Conservation (phyloP, 371 early-diverging fungal species). For the Polyrhizophydium stewartii region DNA sequence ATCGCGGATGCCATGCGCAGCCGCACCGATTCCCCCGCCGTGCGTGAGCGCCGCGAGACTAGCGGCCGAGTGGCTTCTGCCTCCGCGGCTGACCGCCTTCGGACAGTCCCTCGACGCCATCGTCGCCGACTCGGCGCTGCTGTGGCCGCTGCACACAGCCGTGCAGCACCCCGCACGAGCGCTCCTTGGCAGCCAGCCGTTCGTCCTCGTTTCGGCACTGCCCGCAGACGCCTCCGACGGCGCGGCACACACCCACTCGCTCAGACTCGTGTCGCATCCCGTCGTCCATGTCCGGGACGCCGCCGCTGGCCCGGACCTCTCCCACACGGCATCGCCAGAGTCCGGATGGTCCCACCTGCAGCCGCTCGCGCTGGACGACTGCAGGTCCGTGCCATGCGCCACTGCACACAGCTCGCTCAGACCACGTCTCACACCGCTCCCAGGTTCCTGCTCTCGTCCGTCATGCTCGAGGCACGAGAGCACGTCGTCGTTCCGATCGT, state of each 20-base stretch:
- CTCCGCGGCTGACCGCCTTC: neutral
- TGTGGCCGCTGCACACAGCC: neutral
- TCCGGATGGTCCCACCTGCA: too few species aligned
- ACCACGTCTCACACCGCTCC: too few species aligned
- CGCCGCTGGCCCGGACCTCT: neutral
- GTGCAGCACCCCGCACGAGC: neutral
- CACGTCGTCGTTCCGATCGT: too few species aligned
- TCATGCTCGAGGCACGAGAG: too few species aligned
- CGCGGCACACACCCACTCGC: neutral
- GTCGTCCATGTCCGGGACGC: neutral
- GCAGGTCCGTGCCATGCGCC: neutral
- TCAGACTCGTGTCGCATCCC: too few species aligned
- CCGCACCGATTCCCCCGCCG: neutral
- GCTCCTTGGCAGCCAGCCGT: neutral
- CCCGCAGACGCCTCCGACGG: neutral
- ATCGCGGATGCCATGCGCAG: neutral
- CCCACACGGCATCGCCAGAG: neutral
- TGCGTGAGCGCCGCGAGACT: neutral
- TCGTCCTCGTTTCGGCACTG: neutral
- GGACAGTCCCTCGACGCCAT: neutral
- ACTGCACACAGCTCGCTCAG: too few species aligned
- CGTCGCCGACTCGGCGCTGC: neutral
- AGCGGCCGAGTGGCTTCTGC: neutral
- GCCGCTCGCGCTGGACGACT: neutral
- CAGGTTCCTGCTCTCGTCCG: too few species aligned